Conservation (phyloP, 164 flowering plant species). For the Stephania yunnanensis region DNA sequence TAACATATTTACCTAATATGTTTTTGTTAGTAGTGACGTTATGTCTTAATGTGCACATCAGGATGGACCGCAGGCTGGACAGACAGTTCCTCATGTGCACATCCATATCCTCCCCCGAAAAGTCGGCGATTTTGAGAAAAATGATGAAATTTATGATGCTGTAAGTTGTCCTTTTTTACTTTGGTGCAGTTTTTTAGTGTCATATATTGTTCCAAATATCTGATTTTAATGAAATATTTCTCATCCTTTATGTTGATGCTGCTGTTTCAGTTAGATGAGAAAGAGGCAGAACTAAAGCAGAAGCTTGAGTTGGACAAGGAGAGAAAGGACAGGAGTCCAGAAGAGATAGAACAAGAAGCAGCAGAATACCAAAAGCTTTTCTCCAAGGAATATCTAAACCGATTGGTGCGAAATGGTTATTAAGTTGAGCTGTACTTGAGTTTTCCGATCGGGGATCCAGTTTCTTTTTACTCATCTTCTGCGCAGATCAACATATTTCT, state of each 20-base stretch:
- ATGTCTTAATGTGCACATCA: slow-evolving; percentile 21
- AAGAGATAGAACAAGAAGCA: slow-evolving; percentile 81
- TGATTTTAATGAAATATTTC: neutral
- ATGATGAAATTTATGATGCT: slow-evolving; percentile 88
- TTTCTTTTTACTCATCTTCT: too few species aligned
- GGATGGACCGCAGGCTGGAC: slow-evolving; percentile 98
- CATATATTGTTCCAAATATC: neutral
- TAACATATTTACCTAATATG: neutral
- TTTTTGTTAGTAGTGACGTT: neutral
- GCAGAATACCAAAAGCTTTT: slow-evolving; percentile 54
- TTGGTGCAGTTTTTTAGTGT: neutral
- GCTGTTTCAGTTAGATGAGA: slow-evolving; percentile 50
- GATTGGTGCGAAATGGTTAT: neutral
- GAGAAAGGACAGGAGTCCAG: slow-evolving; percentile 68
- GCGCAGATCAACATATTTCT: too few species aligned
- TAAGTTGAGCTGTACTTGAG: too few species aligned
- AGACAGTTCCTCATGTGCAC: slow-evolving; percentile 90
- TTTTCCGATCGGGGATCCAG: too few species aligned
- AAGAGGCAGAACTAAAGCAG: slow-evolving; percentile 68
- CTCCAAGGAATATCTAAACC: neutral
- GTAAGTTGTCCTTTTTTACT: slow-evolving; percentile 35
- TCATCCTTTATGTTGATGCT: neutral
- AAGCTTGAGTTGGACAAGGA: slow-evolving; percentile 80
- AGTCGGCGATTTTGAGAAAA: slow-evolving; percentile 74
- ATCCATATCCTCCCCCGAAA: slow-evolving; percentile 75